Evolutionary conservation across 176 grass and related monocot genomes (phyloP), one percentile per base, ranked within the genome.

Genomic region (Cymbopogon citratus): DNA sequence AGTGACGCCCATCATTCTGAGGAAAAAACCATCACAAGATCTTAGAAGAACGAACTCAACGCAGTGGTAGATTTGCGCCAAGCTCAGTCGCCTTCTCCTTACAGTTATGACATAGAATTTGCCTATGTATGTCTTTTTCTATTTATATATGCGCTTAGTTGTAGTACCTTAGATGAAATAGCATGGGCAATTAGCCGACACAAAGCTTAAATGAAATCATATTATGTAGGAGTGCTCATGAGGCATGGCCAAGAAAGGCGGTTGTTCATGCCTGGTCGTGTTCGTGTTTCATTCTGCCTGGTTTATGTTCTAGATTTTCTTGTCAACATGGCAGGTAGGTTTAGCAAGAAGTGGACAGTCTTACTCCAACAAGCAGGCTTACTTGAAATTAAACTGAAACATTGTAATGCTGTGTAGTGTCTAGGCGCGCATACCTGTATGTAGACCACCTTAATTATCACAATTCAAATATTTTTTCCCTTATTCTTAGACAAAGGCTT

Each of bases 1-100:
- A 14, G 56, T 82, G 27, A 83, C 84, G 10, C 95, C 88, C 31
- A 66, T 98, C 77, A 91, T 87, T n/a, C 38, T 75, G 81, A 76
- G 12, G 16, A 92, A 98, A 89, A 91, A 21, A 44, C 59, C 88
- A 25, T 25, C 75, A n/a, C 43, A 7, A 12, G 77, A 70, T 78
- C 86, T 93, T 68, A 84, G 90, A 87, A 89, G 95, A 85, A 94
- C 86, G 31, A 83, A 80, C 76, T 98, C 95, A 3, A 78, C 87
- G 88, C 70, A 94, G 61, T 94, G 90, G 95, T 98, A 98, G 90
- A 46, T 11, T 27, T 41, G 81, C 72, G 11, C 78, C 18, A 44
- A 79, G n/a, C 69, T 80, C 60, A 73, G 28, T 62, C 39, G 44
- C 66, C 73, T 39, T 72, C 21, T 35, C 41, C 28, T 38, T 73